These are phyloP conservation scores for Phytopythium sindhum DNA, from an alignment of 352 stramenopile genomes.

Conservation along the genomic window DNA sequence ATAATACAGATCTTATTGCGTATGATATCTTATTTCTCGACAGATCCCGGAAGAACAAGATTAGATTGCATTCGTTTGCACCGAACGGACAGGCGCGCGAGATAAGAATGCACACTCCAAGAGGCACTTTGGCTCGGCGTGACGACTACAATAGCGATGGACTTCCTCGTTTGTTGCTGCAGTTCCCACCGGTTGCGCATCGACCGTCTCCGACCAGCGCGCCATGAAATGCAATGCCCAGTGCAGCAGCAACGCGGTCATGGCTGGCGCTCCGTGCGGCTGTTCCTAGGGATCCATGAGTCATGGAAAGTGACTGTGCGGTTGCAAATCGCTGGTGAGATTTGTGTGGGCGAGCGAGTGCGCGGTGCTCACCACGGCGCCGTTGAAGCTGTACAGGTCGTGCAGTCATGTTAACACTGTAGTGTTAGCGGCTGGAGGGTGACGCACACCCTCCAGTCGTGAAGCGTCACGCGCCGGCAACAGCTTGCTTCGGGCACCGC, in stretches of 20 bases:
- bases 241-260: no score
- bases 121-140: not conserved
- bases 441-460: no score
- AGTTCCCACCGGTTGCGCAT: no score
- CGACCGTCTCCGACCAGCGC: no score
- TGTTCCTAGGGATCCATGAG: not conserved
- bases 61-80: no score
- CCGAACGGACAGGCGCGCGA: not conserved
- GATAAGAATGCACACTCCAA: not conserved
- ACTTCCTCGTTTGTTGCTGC: no score
- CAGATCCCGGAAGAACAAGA: not conserved
- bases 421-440: not conserved
- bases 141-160: not conserved
- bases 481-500: not conserved
- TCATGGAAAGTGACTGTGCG: not conserved
- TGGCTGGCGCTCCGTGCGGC: not conserved
- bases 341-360: not conserved
- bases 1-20: not conserved
- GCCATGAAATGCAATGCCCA: no score
- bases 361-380: not conserved
- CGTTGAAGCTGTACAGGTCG: no score
- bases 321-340: not conserved
- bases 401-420: no score
- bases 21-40: not conserved
- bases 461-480: not conserved